These are phyloP conservation scores for Chloranthus sessilifolius DNA, from an alignment of 164 flowering plant genomes.

Conservation along the genomic window DNA sequence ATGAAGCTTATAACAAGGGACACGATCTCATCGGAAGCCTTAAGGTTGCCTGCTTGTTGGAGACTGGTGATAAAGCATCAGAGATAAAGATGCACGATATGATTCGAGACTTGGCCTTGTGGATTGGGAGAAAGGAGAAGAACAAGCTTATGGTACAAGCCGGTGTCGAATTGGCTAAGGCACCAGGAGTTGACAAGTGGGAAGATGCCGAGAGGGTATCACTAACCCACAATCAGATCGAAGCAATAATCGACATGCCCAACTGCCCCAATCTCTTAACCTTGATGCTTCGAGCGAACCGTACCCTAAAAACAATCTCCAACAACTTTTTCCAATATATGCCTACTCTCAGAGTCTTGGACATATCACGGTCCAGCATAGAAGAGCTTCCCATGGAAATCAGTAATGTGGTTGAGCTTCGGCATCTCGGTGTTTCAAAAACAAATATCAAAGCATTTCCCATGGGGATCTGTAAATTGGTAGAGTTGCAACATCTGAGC, in stretches of 20 bases:
- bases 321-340: constrained; percentile 1
- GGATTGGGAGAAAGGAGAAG: background rate
- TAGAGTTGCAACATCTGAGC: constrained; percentile 7
- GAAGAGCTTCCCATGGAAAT: no score
- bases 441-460: no score
- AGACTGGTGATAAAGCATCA: background rate
- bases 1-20: constrained; percentile 5
- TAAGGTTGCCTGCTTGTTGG: constrained; percentile 9
- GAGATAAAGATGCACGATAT: constrained; percentile 5
- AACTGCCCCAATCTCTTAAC: background rate
- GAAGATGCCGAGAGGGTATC: background rate
- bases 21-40: background rate
- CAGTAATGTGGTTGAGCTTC: no score
- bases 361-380: no score
- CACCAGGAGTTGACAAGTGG: constrained; percentile 7
- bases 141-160: background rate
- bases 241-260: background rate
- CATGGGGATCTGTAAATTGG: background rate
- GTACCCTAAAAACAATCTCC: background rate
- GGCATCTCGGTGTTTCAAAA: no score
- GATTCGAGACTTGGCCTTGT: constrained; percentile 7
- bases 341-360: constrained; percentile 4
- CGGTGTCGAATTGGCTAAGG: background rate
- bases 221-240: background rate
- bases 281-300: background rate